Conservation (phyloP, 2,329 filamentous ascomycete species). For the Botrytis medusae region DNA sequence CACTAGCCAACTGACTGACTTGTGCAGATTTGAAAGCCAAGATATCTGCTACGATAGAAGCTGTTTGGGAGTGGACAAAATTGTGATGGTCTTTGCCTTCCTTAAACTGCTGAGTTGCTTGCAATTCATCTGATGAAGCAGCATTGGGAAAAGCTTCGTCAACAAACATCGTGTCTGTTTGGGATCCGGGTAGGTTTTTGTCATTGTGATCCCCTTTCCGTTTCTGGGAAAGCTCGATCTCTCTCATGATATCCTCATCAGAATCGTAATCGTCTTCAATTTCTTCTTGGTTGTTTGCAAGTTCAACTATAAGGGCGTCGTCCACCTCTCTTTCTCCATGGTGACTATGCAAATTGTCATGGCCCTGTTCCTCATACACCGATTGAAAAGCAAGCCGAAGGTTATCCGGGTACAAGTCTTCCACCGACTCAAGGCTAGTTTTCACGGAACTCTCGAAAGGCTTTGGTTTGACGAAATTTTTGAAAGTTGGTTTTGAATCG, state of each 20-base stretch:
- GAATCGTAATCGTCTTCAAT: conserved; percentile 51
- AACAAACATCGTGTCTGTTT: conserved; percentile 18
- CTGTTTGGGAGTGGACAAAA: neutral
- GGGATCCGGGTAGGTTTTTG: conserved; percentile 9
- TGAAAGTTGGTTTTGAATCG: conserved; percentile 54
- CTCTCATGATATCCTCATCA: conserved; percentile 50
- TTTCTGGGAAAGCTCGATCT: conserved; percentile 37
- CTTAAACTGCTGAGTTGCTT: neutral
- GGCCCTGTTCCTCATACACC: conserved; percentile 17
- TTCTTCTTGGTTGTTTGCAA: conserved; percentile 41
- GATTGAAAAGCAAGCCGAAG: conserved; percentile 51
- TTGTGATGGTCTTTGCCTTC: neutral
- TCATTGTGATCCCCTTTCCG: conserved; percentile 30
- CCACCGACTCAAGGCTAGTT: conserved; percentile 78
- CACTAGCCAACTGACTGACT: neutral
- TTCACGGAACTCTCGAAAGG: conserved; percentile 62
- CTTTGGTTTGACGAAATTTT: conserved; percentile 59
- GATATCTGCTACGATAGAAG: neutral
- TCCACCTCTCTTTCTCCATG: conserved; percentile 53
- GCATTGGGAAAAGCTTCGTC: neutral
- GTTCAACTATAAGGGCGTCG: conserved; percentile 55
- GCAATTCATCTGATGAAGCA: neutral
- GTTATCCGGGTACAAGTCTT: conserved; percentile 77
- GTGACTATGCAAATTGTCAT: conserved; percentile 25
- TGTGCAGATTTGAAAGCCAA: neutral